Evolutionary conservation across 2,329 filamentous ascomycete genomes (phyloP), one percentile per base, ranked within the genome.

Genomic region (Magnaporthales sp.): DNA sequence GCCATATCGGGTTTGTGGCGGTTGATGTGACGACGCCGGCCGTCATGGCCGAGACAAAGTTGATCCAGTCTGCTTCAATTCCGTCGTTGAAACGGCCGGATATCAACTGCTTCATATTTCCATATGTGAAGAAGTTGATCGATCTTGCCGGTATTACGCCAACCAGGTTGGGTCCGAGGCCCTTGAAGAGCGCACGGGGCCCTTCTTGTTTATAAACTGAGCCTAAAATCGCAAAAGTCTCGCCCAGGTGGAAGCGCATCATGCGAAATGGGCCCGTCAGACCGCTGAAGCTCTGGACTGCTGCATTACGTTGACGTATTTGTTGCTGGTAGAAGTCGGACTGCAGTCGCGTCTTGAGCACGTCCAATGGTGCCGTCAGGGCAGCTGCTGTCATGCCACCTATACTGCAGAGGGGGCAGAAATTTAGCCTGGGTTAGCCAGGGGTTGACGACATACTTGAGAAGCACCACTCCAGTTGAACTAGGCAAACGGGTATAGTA

Each of bases 111-210:
- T 98, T 98, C 70, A 92, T 90, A 75, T 96, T 98, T 64, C 92
- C 92, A 75, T 97, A 97, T 15, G 92, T 89, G 79, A 89, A 97
- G 77, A 98, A 98, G 77, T 96, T 96, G 78, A 97, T 97, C 65
- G 91, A 89, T 68, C 93, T 85, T 22, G 93, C 93, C 1, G 93
- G 93, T 9, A 97, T 90, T 2, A 97, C 93, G 67, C 94, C 93
- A 8, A 95, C 84, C 8, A 97, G 83, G 76, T 96, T 97, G 0
- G 94, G 93, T 0, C 93, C 93, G 3, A 98, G 84, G 26, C 94
- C 94, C 76, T 96, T 96, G 83, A 97, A 98, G 4, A 98, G 83
- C 11, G 92, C 93, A 65, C 92, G 87, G 81, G 89, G 90, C 26
- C 94, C 94, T 76, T 97, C 94, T 24, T 87, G 81, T 64, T 87